Conservation (phyloP, 345 rosid genomes). For the Eutrema japonicum region DNA sequence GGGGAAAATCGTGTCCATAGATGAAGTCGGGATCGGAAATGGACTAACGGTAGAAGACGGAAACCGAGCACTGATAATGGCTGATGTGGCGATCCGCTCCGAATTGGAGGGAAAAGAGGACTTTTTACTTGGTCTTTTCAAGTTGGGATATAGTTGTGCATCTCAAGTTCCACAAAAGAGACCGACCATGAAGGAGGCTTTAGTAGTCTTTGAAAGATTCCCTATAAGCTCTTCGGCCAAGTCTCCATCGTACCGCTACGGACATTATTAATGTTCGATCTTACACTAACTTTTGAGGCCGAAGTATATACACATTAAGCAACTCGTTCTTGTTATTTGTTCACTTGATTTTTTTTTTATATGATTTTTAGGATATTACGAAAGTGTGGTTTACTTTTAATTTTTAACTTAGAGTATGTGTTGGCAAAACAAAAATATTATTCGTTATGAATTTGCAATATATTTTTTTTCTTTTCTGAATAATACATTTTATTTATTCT, state of each 20-base stretch:
- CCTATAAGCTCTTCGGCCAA: slow-evolving; percentile 47
- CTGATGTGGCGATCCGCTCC: slow-evolving; percentile 63
- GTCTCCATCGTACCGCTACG: slow-evolving; percentile 42
- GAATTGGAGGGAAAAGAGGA: slow-evolving; percentile 89
- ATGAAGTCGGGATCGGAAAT: slow-evolving; percentile 79
- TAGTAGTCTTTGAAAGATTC: slow-evolving; percentile 71
- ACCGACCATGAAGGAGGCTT: slow-evolving; percentile 82
- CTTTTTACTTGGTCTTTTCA: slow-evolving; percentile 72
- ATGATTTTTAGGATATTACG: slow-evolving; percentile 21
- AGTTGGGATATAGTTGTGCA: slow-evolving; percentile 81
- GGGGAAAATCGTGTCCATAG: slow-evolving; percentile 66
- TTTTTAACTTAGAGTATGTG: neutral
- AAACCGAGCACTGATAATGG: slow-evolving; percentile 66
- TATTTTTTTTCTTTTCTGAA: too few relatives aligned
- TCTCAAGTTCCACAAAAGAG: slow-evolving; percentile 88
- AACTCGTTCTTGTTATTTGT: slow-evolving; percentile 17
- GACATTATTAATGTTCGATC: slow-evolving; percentile 28
- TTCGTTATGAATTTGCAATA: neutral
- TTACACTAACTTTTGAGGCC: slow-evolving; percentile 31
- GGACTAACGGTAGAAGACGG: slow-evolving; percentile 73
- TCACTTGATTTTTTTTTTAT: neutral
- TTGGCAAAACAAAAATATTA: neutral
- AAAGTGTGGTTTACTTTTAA: neutral
- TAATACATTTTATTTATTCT: too few relatives aligned
- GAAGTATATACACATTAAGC: slow-evolving; percentile 39